Evolutionary conservation across 495 filamentous ascomycete species (phyloP).

Genomic region (Neurospora sp.): DNA sequence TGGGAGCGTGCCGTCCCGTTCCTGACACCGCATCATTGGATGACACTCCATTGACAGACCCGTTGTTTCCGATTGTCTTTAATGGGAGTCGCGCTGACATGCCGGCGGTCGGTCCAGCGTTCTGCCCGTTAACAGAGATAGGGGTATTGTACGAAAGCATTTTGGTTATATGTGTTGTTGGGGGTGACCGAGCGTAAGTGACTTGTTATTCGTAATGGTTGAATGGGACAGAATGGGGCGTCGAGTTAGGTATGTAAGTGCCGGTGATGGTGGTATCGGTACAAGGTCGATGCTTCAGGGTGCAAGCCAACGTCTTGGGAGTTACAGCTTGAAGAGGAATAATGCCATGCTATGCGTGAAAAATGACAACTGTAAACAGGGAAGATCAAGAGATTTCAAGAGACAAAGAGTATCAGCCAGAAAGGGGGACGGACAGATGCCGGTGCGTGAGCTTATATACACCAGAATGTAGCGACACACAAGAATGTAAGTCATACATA

Average conservation of each 20-base stretch:
- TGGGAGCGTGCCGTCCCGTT: constrained; percentile 13
- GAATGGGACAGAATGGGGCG: not conserved
- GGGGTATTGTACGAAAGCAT: constrained; percentile 37
- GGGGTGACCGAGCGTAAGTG: not conserved
- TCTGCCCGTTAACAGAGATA: constrained; percentile 25
- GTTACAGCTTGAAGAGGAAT: not conserved
- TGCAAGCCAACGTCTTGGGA: not conserved
- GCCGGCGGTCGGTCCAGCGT: constrained; percentile 17
- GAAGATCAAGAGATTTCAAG: not conserved
- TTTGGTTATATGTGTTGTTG: not conserved
- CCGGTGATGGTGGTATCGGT: not conserved
- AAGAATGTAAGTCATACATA: not conserved
- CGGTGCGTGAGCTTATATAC: not conserved
- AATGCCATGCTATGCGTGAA: not conserved
- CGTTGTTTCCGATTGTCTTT: constrained; percentile 17
- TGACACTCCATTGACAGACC: constrained; percentile 12
- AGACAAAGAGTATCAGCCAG: not conserved
- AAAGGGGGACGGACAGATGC: not conserved
- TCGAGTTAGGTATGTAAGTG: not conserved
- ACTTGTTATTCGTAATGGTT: not conserved
- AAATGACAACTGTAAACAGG: not conserved
- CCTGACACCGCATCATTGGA: constrained; percentile 16
- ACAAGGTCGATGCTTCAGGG: not conserved
- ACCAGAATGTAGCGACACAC: not conserved
- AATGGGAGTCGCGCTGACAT: constrained; percentile 23